Conservation (phyloP, 331 rosid species). For the Saraca asoca region DNA sequence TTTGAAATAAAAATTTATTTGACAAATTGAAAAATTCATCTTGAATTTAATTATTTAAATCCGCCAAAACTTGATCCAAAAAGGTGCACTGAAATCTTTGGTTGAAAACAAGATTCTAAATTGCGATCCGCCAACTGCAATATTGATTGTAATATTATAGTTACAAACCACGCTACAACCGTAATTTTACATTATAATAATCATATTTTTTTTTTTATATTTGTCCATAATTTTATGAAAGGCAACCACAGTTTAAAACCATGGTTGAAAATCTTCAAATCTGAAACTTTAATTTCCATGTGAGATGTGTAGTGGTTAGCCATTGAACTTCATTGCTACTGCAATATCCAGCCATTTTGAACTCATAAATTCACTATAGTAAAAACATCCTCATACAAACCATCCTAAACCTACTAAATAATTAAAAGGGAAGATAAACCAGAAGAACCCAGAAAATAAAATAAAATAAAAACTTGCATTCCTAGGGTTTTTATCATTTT, state of each 20-base stretch:
- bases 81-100: slow-evolving; percentile 21
- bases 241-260: too few species aligned
- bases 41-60: slow-evolving; percentile 19
- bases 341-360: neutral
- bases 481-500: slow-evolving; percentile 57
- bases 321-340: neutral
- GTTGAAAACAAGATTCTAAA: neutral
- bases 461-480: slow-evolving; percentile 32
- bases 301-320: neutral
- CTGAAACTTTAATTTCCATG: neutral
- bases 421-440: neutral
- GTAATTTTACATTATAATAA: too few species aligned
- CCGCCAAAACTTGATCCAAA: slow-evolving; percentile 16
- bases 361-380: slow-evolving; percentile 44
- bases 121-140: too few species aligned
- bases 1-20: neutral
- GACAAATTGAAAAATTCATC: slow-evolving; percentile 4
- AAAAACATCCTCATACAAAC: slow-evolving; percentile 46
- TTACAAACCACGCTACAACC: too few species aligned
- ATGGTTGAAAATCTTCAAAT: slow-evolving; percentile 9
- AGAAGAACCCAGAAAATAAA: slow-evolving; percentile 2
- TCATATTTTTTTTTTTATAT: slow-evolving; percentile 27
- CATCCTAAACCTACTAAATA: slow-evolving; percentile 38
- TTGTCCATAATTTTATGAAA: slow-evolving; percentile 18
- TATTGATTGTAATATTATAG: too few species aligned